Conservation (phyloP, 2,329 filamentous ascomycete species). For the Alternaria incomplexa region DNA sequence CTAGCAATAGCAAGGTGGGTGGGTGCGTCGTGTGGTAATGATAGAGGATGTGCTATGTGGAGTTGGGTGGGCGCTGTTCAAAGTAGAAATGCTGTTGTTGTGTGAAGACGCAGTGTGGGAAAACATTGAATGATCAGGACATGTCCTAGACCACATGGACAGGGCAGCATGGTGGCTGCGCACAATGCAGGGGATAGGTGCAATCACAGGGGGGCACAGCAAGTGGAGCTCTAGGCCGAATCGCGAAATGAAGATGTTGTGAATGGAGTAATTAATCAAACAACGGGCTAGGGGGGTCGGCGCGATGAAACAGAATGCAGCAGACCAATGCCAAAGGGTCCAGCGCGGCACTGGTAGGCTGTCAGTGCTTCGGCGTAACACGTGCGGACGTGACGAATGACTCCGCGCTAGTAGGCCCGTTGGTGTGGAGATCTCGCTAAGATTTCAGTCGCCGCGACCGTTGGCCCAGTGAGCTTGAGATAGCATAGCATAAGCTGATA, state of each 20-base stretch:
- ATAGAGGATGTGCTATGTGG: background rate
- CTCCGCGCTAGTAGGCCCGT: slow-evolving; percentile 7
- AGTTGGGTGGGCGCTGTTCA: background rate
- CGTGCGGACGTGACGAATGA: slow-evolving; percentile 17
- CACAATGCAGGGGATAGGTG: slow-evolving; percentile 26
- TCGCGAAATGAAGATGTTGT: slow-evolving; percentile 22
- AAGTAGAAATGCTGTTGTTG: slow-evolving; percentile 13
- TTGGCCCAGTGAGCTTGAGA: slow-evolving; percentile 6
- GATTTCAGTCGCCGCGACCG: slow-evolving; percentile 7
- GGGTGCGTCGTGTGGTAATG: background rate
- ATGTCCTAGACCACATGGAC: slow-evolving; percentile 21
- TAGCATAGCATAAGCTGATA: background rate
- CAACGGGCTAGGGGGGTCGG: slow-evolving; percentile 1
- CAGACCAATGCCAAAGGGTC: slow-evolving; percentile 5
- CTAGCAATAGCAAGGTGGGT: slow-evolving; percentile 1
- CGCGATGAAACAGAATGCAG: slow-evolving; percentile 17
- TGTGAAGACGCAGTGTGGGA: slow-evolving; percentile 11
- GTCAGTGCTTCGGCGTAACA: slow-evolving; percentile 2
- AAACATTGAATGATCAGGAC: slow-evolving; percentile 17
- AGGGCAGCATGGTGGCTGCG: slow-evolving; percentile 11
- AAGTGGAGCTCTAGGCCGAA: slow-evolving; percentile 12
- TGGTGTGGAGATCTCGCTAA: slow-evolving; percentile 13
- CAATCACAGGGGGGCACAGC: slow-evolving; percentile 23
- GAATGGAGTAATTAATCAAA: slow-evolving; percentile 15
- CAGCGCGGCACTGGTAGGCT: slow-evolving; percentile 1